Conservation (phyloP, 2,329 filamentous ascomycete species). For the Colletotrichum aenigma region DNA sequence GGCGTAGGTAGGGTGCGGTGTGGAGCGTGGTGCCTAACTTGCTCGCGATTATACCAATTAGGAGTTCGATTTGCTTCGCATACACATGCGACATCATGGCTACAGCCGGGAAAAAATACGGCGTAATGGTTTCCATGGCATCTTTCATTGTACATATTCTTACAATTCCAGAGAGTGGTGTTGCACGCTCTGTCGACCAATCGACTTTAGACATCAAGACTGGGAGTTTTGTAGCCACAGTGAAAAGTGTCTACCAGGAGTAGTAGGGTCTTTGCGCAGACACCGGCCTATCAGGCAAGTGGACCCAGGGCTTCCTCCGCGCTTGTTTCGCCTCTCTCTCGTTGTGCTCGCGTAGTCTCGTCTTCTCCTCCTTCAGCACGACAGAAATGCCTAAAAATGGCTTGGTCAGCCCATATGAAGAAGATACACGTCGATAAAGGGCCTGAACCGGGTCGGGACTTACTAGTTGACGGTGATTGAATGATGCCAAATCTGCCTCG, state of each 20-base stretch:
- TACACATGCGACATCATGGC: not conserved
- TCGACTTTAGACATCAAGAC: not conserved
- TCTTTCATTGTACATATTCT: constrained; percentile 18
- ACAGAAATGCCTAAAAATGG: constrained; percentile 68
- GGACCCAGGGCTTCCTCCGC: constrained; percentile 81
- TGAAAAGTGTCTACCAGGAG: constrained; percentile 71
- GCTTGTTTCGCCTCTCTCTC: constrained; percentile 79
- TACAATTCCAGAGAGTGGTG: constrained; percentile 6
- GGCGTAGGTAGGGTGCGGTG: not conserved
- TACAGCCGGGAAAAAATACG: not conserved
- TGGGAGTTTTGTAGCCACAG: not conserved
- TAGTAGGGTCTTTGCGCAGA: constrained; percentile 88
- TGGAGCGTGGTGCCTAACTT: not conserved
- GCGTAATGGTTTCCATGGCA: not conserved
- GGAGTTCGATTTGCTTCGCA: not conserved
- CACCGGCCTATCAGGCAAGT: constrained; percentile 84
- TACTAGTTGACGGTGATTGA: constrained; percentile 76
- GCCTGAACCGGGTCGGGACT: constrained; percentile 39
- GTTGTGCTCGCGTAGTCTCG: constrained; percentile 78
- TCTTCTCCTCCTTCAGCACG: constrained; percentile 91
- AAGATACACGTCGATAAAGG: not conserved
- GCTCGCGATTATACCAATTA: not conserved
- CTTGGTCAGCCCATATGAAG: not conserved
- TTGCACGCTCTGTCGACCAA: not conserved
- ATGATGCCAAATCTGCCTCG: constrained; percentile 73